These are phyloP conservation scores for Cladophialophora chaetospira DNA, from an alignment of 2,329 filamentous ascomycete species.

Conservation along the genomic window DNA sequence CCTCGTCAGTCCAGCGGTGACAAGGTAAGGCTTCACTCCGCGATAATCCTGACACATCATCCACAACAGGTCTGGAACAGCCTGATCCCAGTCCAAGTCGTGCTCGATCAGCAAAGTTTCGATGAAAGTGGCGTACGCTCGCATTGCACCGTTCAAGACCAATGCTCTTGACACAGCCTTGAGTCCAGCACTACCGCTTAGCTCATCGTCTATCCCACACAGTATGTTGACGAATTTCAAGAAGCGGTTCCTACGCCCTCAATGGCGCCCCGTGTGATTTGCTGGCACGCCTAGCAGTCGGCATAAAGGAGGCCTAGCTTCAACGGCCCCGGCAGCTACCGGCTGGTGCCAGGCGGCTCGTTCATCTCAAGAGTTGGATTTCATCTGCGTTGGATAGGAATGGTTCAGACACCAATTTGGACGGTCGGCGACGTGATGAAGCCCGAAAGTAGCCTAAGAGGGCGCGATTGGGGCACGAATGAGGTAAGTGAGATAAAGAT, in stretches of 20 bases:
- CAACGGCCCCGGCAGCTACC: too few relatives aligned
- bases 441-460: too few relatives aligned
- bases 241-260: constrained; percentile 7
- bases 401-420: too few relatives aligned
- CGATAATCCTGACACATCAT: constrained; percentile 25
- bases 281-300: too few relatives aligned
- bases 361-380: too few relatives aligned
- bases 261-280: not conserved
- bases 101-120: constrained; percentile 19
- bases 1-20: not conserved
- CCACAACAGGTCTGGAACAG: constrained; percentile 21
- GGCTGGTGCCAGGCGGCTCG: too few relatives aligned
- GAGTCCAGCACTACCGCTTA: not conserved
- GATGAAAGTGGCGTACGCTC: constrained; percentile 11
- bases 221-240: constrained; percentile 19
- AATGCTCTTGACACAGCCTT: not conserved
- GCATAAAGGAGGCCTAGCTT: too few relatives aligned
- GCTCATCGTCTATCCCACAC: constrained; percentile 7
- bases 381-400: too few relatives aligned
- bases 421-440: too few relatives aligned
- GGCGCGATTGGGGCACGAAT: too few relatives aligned
- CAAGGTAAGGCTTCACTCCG: constrained; percentile 7
- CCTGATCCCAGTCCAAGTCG: constrained; percentile 16
- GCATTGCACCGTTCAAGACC: constrained; percentile 10
- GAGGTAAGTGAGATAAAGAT: too few relatives aligned